A percentile compares a stretch with the other conserved stretches of the same genome.
phyloP scores from a whole-genome alignment of 2,329 filamentous ascomycete genomes.

The Neoascochyta sp. region DNA sequence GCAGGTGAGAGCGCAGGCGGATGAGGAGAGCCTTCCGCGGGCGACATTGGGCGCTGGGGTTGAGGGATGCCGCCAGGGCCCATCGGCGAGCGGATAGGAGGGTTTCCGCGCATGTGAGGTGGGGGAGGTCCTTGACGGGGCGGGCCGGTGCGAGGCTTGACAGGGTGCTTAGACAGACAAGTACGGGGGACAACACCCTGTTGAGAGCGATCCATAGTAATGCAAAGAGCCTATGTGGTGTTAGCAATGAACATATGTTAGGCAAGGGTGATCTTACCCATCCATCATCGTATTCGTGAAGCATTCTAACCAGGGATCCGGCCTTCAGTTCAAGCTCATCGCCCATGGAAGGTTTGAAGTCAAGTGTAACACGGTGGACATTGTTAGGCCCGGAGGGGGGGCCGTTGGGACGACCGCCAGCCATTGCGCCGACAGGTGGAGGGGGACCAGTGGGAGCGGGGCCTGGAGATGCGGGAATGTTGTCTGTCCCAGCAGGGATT shows the following conservation, averaged over 20 bases:
- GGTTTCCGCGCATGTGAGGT: conserved; percentile 30
- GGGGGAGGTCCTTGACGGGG: conserved; percentile 53
- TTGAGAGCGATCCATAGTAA: conserved; percentile 80
- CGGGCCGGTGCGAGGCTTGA: conserved; percentile 70
- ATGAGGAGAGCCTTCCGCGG: conserved; percentile 49
- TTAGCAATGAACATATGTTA: conserved; percentile 13
- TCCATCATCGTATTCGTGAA: conserved; percentile 97
- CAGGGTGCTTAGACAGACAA: conserved; percentile 85
- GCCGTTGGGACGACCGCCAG: conserved; percentile 61
- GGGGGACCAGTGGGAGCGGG: conserved; percentile 40
- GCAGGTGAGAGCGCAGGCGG: conserved; percentile 44
- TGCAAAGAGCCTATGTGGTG: conserved; percentile 70
- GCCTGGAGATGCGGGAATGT: conserved; percentile 52
- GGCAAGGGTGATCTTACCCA: conserved; percentile 64
- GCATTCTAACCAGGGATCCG: conserved; percentile 79
- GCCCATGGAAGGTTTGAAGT: conserved; percentile 88
- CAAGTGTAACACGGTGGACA: conserved; percentile 89
- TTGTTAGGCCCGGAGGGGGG: conserved; percentile 52
- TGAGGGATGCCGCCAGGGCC: conserved; percentile 30
- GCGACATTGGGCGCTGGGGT: conserved; percentile 44
- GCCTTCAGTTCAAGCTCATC: conserved; percentile 81
- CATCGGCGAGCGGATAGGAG: conserved; percentile 30
- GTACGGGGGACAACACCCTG: conserved; percentile 93
- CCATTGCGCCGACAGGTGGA: conserved; percentile 52
- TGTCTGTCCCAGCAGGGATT: conserved; percentile 61